These are phyloP conservation scores for Trichoderma asperellum DNA, from an alignment of 2,329 filamentous ascomycete species.

Conservation along the genomic window DNA sequence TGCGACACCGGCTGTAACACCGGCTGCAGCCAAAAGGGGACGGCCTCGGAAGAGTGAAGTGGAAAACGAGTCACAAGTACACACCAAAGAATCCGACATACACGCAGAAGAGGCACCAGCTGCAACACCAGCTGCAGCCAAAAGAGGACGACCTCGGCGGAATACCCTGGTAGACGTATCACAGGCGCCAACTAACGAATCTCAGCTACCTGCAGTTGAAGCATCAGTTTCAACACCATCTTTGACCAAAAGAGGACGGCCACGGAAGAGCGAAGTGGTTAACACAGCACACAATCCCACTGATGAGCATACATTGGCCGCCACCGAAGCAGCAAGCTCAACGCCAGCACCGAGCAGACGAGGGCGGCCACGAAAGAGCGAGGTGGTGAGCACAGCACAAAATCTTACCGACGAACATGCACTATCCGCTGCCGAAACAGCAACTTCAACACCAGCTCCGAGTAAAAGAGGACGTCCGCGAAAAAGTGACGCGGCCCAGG, in stretches of 20 bases:
- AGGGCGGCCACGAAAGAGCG: slow-evolving; percentile 4
- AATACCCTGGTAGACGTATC: background rate
- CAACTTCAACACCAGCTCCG: background rate
- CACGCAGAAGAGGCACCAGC: background rate
- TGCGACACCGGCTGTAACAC: background rate
- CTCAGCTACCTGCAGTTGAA: background rate
- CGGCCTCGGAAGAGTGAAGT: background rate
- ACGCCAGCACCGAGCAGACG: background rate
- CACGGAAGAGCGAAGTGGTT: background rate
- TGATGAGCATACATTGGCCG: background rate
- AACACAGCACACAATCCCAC: background rate
- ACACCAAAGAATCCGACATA: background rate
- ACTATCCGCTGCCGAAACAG: background rate
- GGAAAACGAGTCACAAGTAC: background rate
- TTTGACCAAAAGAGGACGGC: background rate
- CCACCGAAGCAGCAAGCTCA: background rate
- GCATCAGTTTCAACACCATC: background rate
- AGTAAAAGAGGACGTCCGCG: background rate
- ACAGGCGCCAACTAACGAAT: background rate
- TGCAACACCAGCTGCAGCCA: background rate
- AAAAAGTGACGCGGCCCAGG: background rate
- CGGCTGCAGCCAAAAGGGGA: background rate
- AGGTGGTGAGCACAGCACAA: background rate
- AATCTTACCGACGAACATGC: background rate
- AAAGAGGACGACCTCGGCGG: background rate